Evolutionary conservation across 306 rosid species (phyloP), one percentile per base, ranked within the genome.

Genomic region (Cicer cuneatum): DNA sequence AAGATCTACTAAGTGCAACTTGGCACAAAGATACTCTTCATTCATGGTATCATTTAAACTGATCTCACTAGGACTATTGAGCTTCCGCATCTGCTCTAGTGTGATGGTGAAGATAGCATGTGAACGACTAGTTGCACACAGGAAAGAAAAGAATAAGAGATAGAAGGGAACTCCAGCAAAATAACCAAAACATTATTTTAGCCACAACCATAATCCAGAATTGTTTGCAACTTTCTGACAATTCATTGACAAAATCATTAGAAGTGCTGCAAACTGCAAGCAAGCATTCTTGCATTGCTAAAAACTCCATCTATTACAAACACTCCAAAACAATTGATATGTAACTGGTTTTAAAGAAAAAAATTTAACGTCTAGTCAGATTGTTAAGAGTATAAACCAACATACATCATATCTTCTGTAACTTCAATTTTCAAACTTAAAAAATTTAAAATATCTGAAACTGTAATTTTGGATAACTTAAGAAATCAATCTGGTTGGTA

Each of bases 71-170:
- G 90, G 67, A 74, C 73, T 75, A 72, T 69, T 85, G 73, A 71
- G 69, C 85, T 93, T 91, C 51, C 79, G 90, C 97, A 93, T 93
- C 86, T 93, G 98, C 92, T 93, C 98, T 71, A 93, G 78, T 66
- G 98, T 88, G 84, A 93, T 88, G 82, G 98, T 91, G 91, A 93
- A 93, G 87, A 93, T 93, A 80, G 97, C 98, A 87, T 93, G 98
- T 66, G 98, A 93, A 66, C 97, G 98, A 71, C 98, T 93, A 69
- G 54, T 74, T 66, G 80, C 67, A 78, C 71, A 80, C 47, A 73
- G n/a, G 68, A 53, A 61, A 75, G 73, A 61, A 51, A 80, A 57
- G 60, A 70, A 75, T 75, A 68, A 69, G 77, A 77, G 56, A 73
- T 43, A 77, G 77, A 78, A 70, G 52, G 56, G 71, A 53, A 47